Conservation (phyloP, 2,329 filamentous ascomycete species). For the Fusarium begoniae region DNA sequence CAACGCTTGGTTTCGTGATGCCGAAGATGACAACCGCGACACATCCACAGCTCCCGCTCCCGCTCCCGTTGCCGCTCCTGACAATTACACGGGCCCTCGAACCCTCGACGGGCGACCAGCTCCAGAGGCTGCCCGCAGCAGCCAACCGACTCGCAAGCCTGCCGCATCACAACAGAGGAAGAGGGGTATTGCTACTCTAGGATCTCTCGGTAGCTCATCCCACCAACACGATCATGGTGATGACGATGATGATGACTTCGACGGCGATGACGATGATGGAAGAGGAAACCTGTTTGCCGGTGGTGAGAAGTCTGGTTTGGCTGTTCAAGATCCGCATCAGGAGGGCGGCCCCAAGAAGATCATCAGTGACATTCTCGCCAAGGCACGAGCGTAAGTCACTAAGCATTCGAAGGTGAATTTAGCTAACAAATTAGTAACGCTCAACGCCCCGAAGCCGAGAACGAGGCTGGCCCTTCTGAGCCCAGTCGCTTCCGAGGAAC, state of each 20-base stretch:
- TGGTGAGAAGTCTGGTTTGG: conserved; percentile 82
- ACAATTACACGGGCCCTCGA: conserved; percentile 67
- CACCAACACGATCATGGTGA: conserved; percentile 65
- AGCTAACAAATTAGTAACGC: conserved; percentile 61
- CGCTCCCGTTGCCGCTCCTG: conserved; percentile 29
- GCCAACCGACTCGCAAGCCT: conserved; percentile 49
- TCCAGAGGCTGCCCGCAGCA: conserved; percentile 49
- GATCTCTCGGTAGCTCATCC: conserved; percentile 60
- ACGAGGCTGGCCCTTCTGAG: conserved; percentile 61
- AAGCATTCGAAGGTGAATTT: neutral
- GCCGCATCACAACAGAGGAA: conserved; percentile 57
- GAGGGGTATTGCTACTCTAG: conserved; percentile 69
- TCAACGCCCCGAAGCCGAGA: conserved; percentile 61
- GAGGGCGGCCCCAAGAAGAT: conserved; percentile 62
- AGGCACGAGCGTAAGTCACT: conserved; percentile 66
- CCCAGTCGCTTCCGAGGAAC: conserved; percentile 71
- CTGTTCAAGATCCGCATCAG: conserved; percentile 69
- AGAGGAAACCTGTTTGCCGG: conserved; percentile 80
- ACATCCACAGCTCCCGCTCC: conserved; percentile 52
- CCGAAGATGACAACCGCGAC: conserved; percentile 58
- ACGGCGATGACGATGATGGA: conserved; percentile 66
- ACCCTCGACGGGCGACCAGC: conserved; percentile 71
- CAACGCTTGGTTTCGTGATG: conserved; percentile 66
- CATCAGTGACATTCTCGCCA: conserved; percentile 71
- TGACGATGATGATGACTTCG: conserved; percentile 67